These are phyloP conservation scores for Candida sp. DNA, from an alignment of 1,139 yeast genomes.

Conservation along the genomic window DNA sequence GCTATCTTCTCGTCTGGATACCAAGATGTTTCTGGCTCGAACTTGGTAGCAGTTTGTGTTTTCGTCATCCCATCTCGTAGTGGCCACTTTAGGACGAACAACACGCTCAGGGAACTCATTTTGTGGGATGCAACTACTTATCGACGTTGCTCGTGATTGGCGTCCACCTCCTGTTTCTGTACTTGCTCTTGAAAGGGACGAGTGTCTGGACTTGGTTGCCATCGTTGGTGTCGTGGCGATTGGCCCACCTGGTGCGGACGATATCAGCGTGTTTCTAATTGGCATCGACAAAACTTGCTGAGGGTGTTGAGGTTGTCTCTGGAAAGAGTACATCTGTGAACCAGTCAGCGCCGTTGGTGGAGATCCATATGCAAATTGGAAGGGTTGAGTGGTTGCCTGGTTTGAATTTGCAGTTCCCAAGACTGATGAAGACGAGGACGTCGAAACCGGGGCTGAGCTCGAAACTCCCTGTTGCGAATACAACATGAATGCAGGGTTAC, in stretches of 20 bases:
- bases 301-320: conserved; percentile 9
- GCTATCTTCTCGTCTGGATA: conserved; percentile 56
- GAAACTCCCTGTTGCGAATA: conserved; percentile 13
- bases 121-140: conserved; percentile 16
- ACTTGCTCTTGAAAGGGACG: conserved; percentile 3
- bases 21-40: conserved; percentile 45
- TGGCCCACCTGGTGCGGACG: conserved; percentile 6
- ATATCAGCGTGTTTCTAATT: conserved; percentile 1
- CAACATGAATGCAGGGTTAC: conserved; percentile 11
- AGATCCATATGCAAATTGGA: conserved; percentile 12
- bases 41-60: conserved; percentile 54
- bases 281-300: conserved; percentile 2
- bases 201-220: conserved; percentile 5
- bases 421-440: background rate
- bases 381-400: conserved; percentile 7
- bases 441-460: background rate
- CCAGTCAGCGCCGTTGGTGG: conserved; percentile 7
- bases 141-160: conserved; percentile 20
- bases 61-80: conserved; percentile 55
- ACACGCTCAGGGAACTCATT: conserved; percentile 18
- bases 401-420: background rate
- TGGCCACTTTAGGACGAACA: conserved; percentile 42
- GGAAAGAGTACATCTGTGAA: conserved; percentile 10
- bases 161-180: conserved; percentile 5
- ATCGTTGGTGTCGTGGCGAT: background rate